phyloP scores from a whole-genome alignment of 2,329 filamentous ascomycete genomes.

The Cladosporium colombiae region DNA sequence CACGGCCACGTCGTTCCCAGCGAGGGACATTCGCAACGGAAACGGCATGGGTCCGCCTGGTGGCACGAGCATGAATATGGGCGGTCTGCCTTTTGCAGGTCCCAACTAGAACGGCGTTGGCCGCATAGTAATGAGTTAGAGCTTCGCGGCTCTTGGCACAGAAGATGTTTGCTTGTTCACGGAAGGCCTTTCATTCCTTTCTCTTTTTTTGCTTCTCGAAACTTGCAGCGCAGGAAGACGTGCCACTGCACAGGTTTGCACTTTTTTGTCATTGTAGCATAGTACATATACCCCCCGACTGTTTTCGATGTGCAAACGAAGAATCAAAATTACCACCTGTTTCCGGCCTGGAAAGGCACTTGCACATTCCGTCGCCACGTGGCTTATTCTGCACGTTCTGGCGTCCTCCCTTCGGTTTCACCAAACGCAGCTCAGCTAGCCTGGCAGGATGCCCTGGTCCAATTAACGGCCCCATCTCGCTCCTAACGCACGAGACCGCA shows the following conservation, averaged over 20 bases:
- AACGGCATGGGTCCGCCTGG: neutral
- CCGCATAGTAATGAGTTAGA: neutral
- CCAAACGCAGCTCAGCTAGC: neutral
- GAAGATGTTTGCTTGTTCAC: neutral
- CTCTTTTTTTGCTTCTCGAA: neutral
- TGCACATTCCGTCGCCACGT: neutral
- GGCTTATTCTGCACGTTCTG: neutral
- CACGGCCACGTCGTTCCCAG: neutral
- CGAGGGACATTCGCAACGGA: slow-evolving; percentile 10
- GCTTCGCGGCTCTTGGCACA: neutral
- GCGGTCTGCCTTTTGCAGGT: neutral
- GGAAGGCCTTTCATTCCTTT: neutral
- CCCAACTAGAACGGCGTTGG: neutral
- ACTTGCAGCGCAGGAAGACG: neutral
- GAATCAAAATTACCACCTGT: neutral
- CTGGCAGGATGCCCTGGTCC: neutral
- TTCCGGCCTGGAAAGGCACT: neutral
- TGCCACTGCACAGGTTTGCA: neutral
- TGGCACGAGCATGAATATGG: neutral
- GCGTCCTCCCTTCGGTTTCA: neutral
- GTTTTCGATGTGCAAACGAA: neutral
- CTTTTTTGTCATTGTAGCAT: neutral
- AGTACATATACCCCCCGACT: neutral
- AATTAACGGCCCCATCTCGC: neutral
- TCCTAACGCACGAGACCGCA: neutral